Conservation (phyloP, 176 grass and related monocot species). For the Dactylis glomerata region DNA sequence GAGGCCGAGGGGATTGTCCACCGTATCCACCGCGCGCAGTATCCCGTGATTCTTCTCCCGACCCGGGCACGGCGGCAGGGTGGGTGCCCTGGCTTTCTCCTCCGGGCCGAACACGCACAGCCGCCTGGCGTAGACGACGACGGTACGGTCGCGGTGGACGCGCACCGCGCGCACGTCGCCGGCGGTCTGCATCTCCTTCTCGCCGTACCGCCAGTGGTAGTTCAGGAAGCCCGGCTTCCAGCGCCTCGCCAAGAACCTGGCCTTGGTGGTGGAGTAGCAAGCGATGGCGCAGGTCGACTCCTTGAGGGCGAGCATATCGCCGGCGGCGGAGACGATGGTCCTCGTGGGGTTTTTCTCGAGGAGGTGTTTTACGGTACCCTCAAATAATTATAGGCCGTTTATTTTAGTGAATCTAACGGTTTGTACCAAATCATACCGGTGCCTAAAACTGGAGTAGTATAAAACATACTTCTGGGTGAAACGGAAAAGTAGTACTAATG, state of each 20-base stretch:
- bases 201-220: conserved; percentile 18
- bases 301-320: background rate
- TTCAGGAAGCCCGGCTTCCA: background rate
- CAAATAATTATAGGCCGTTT: too few relatives aligned
- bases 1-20: background rate
- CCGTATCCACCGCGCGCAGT: background rate
- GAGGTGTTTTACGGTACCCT: too few relatives aligned
- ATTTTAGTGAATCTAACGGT: too few relatives aligned
- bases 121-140: background rate
- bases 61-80: too few relatives aligned
- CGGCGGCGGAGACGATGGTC: background rate
- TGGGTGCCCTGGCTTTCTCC: background rate
- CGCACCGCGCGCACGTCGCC: conserved; percentile 38
- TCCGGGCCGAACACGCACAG: background rate
- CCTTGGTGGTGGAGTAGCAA: background rate
- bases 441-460: too few relatives aligned
- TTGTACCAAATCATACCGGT: too few relatives aligned
- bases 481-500: too few relatives aligned
- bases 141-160: conserved; percentile 44
- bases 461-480: too few relatives aligned
- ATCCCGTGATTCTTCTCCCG: background rate
- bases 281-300: background rate
- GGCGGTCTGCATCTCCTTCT: background rate
- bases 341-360: background rate
- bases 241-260: background rate